Conservation (phyloP, 257 asterid species). For the Fraxinus cuspidata region DNA sequence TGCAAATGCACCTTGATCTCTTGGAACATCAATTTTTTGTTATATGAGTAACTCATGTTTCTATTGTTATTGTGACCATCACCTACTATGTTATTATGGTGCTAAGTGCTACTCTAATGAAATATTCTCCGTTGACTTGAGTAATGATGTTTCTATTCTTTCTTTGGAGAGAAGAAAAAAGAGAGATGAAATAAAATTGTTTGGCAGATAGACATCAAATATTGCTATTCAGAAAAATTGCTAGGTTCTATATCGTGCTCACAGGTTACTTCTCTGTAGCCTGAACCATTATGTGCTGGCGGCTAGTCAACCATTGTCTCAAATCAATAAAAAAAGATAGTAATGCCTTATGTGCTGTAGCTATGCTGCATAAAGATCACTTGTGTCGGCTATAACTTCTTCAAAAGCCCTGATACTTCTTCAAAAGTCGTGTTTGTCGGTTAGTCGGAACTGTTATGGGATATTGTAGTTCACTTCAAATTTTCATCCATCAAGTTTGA, state of each 20-base stretch:
- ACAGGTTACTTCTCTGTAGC: neutral
- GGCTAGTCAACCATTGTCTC: neutral
- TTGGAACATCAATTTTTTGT: neutral
- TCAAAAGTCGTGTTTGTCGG: too few species aligned
- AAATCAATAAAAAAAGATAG: neutral
- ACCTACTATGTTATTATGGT: neutral
- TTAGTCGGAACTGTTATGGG: too few species aligned
- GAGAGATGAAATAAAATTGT: neutral
- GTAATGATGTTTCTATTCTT: neutral
- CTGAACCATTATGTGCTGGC: neutral
- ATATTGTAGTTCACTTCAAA: too few species aligned
- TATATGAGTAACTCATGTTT: neutral
- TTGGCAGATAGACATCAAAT: neutral
- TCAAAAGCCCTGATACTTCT: too few species aligned
- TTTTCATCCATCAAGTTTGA: too few species aligned
- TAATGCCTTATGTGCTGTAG: too few species aligned
- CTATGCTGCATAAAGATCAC: too few species aligned
- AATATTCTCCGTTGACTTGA: neutral
- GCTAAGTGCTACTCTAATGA: neutral
- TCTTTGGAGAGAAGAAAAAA: neutral
- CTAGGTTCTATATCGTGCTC: neutral
- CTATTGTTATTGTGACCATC: neutral
- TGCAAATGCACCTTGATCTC: conserved; percentile 10
- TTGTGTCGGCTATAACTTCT: too few species aligned
- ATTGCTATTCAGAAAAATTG: neutral